Conservation (phyloP, 2,329 filamentous ascomycete species). For the Pseudocercospora cruenta region DNA sequence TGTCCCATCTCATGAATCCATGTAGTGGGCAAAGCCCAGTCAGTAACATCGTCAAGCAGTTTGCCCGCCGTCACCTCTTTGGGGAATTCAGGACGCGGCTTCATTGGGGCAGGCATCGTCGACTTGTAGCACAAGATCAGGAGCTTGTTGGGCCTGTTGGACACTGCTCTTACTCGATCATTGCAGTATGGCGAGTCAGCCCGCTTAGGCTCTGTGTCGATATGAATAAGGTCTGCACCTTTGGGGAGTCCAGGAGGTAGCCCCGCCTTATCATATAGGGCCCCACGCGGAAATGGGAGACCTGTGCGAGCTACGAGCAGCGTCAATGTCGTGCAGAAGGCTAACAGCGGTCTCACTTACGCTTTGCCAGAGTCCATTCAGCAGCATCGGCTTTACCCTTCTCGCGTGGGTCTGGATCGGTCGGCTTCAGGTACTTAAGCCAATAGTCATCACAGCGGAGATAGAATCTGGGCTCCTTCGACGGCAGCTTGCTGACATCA, state of each 20-base stretch:
- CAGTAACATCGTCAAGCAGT: neutral
- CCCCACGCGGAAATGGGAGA: neutral
- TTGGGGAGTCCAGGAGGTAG: neutral
- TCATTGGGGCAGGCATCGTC: neutral
- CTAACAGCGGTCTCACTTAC: neutral
- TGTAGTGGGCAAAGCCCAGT: neutral
- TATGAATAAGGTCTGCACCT: neutral
- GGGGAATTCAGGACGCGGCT: neutral
- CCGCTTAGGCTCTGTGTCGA: neutral
- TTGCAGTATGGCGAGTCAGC: neutral
- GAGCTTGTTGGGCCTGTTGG: neutral
- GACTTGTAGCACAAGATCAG: neutral
- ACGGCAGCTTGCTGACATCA: neutral
- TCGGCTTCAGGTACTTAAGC: slow-evolving; percentile 1
- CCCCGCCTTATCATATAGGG: neutral
- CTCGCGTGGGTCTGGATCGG: slow-evolving; percentile 1
- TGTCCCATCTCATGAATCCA: slow-evolving; percentile 8
- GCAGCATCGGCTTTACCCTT: slow-evolving; percentile 1
- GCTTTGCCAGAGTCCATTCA: slow-evolving; percentile 10
- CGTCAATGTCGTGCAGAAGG: neutral
- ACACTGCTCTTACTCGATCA: neutral
- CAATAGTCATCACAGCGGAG: slow-evolving; percentile 8
- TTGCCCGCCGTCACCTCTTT: neutral
- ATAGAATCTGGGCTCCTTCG: neutral
- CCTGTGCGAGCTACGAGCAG: neutral